Evolutionary conservation across 495 filamentous ascomycete genomes (phyloP).

Genomic region (Lasiosphaeriaceae sp.): DNA sequence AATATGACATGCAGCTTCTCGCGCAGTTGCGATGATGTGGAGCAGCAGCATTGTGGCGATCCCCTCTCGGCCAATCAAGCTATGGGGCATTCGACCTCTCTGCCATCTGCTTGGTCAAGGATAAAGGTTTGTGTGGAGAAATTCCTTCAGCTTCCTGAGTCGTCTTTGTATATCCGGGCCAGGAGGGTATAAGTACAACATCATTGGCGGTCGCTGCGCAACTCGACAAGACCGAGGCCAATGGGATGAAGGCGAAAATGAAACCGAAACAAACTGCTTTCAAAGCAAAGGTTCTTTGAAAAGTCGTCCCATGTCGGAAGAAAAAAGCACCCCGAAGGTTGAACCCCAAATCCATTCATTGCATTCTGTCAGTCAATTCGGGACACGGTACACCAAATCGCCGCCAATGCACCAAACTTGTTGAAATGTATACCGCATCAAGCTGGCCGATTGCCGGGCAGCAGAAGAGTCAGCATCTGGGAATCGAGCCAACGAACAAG

Average conservation of each 20-base stretch:
- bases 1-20: constrained; percentile 24
- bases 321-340: neutral
- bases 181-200: constrained; percentile 28
- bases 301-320: constrained; percentile 15
- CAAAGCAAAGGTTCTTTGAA: constrained; percentile 1
- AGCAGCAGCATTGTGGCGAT: neutral
- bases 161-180: constrained; percentile 13
- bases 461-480: too few species aligned
- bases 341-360: neutral
- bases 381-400: too few species aligned
- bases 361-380: too few species aligned
- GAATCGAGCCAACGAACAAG: too few species aligned
- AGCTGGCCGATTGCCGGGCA: too few species aligned
- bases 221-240: constrained; percentile 15
- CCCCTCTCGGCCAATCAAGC: constrained; percentile 17
- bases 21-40: constrained; percentile 22
- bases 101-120: constrained; percentile 13
- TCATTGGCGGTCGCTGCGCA: constrained; percentile 17
- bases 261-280: constrained; percentile 12
- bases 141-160: constrained; percentile 5
- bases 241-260: constrained; percentile 21
- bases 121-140: constrained; percentile 15
- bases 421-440: too few species aligned
- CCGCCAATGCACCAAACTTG: too few species aligned
- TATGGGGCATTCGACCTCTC: constrained; percentile 10